These are phyloP conservation scores for Ananas comosus DNA, from an alignment of 176 grass and related monocot species.

Conservation along the genomic window DNA sequence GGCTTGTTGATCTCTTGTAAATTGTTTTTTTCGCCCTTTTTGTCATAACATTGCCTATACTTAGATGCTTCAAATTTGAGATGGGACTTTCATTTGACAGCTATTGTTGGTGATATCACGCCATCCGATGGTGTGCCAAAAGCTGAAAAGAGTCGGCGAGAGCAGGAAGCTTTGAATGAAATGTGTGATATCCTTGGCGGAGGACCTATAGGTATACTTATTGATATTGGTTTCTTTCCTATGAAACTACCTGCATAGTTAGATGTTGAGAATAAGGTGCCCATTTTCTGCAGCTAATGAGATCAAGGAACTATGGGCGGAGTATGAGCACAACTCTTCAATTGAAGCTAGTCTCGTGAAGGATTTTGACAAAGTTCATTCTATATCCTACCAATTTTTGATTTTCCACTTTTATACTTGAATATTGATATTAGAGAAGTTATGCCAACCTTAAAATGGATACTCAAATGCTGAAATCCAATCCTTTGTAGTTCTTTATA, in stretches of 20 bases:
- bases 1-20: neutral
- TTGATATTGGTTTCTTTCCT: conserved; percentile 8
- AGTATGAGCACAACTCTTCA: conserved; percentile 94
- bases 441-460: neutral
- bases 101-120: conserved; percentile 97
- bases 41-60: neutral
- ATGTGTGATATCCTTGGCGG: conserved; percentile 91
- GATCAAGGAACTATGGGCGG: conserved; percentile 79
- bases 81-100: conserved; percentile 22
- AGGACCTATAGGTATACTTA: conserved; percentile 47
- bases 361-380: conserved; percentile 92
- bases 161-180: conserved; percentile 70
- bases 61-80: neutral
- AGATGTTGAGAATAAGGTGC: neutral
- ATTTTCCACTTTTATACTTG: neutral
- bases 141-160: conserved; percentile 72
- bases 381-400: neutral
- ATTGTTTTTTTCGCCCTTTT: neutral
- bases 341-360: conserved; percentile 90
- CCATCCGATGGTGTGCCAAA: conserved; percentile 93
- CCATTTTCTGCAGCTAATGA: conserved; percentile 60
- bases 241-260: conserved; percentile 10
- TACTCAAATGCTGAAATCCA: too few species aligned
- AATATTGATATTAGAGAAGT: neutral
- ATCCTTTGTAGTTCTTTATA: too few species aligned